Percentiles rank a stretch among this genome's conserved stretches.
These are phyloP conservation scores for Phaeolepiota aurea DNA, from an alignment of 768 basidiomycete species.

Conservation along the genomic window DNA sequence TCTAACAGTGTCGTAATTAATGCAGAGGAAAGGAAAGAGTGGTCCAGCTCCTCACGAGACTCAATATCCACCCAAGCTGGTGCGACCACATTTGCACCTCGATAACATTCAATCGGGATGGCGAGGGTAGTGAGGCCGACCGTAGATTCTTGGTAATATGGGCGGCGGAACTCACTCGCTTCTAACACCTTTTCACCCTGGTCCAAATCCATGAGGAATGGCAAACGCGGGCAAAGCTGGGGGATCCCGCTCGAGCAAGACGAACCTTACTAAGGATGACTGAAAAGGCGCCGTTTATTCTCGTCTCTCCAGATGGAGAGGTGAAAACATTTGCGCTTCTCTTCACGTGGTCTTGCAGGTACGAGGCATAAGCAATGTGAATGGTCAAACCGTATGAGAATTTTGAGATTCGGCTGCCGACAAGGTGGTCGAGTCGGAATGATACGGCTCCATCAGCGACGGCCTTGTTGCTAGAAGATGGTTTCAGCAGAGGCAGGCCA, in stretches of 20 bases:
- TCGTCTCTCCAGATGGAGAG: conserved; percentile 26
- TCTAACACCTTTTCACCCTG: not conserved
- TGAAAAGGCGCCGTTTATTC: conserved; percentile 31
- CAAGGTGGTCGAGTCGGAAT: conserved; percentile 37
- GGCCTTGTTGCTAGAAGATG: conserved; percentile 27
- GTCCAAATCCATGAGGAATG: not conserved
- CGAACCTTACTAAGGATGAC: conserved; percentile 33
- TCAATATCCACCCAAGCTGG: not conserved
- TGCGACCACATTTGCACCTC: not conserved
- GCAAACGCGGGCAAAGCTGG: too few species aligned
- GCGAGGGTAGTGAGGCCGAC: not conserved
- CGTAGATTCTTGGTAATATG: not conserved
- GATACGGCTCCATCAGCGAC: conserved; percentile 43
- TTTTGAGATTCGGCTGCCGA: conserved; percentile 37
- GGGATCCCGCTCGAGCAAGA: too few species aligned
- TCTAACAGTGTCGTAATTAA: too few species aligned
- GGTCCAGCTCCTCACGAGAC: too few species aligned
- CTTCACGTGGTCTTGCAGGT: conserved; percentile 30
- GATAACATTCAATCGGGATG: not conserved
- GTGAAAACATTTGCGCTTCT: conserved; percentile 22
- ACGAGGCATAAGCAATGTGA: conserved; percentile 21
- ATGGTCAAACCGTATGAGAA: conserved; percentile 39
- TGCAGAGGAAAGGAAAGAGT: too few species aligned
- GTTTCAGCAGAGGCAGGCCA: not conserved
- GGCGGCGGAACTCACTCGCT: not conserved